These are phyloP conservation scores for Pseudocercospora crystallina DNA, from an alignment of 2,329 filamentous ascomycete genomes.

Conservation along the genomic window DNA sequence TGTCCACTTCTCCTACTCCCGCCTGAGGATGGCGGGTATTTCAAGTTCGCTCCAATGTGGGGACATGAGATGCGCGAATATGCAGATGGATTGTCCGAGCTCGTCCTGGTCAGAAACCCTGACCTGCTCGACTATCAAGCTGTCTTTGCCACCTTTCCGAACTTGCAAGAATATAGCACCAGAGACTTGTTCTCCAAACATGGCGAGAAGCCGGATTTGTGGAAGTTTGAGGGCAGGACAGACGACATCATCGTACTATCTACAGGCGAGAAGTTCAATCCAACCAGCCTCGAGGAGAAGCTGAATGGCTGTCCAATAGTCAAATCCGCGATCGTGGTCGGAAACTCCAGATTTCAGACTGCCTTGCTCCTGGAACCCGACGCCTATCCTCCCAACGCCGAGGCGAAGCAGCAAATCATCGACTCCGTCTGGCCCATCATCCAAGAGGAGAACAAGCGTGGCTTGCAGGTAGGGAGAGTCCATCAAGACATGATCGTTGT, in stretches of 20 bases:
- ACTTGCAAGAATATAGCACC: conserved; percentile 1
- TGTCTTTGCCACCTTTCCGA: conserved; percentile 4
- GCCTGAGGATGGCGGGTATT: conserved; percentile 12
- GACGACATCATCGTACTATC: conserved; percentile 10
- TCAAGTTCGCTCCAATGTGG: conserved; percentile 7
- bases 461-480: conserved; percentile 5
- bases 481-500: conserved; percentile 16
- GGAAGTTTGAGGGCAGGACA: conserved; percentile 4
- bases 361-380: not conserved
- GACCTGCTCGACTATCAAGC: not conserved
- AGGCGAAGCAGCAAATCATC: conserved; percentile 4
- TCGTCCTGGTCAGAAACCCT: not conserved
- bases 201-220: conserved; percentile 4
- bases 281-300: conserved; percentile 7
- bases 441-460: conserved; percentile 12
- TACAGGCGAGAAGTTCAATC: conserved; percentile 9
- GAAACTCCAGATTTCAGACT: not conserved
- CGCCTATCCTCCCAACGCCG: not conserved
- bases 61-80: no score
- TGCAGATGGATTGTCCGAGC: conserved; percentile 1
- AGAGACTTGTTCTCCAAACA: conserved; percentile 8
- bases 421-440: conserved; percentile 18
- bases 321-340: not conserved
- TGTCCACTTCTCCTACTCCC: conserved; percentile 13
- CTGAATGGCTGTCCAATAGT: not conserved